phyloP scores from a whole-genome alignment of 495 filamentous ascomycete species.

The Annulohypoxylon stygium region DNA sequence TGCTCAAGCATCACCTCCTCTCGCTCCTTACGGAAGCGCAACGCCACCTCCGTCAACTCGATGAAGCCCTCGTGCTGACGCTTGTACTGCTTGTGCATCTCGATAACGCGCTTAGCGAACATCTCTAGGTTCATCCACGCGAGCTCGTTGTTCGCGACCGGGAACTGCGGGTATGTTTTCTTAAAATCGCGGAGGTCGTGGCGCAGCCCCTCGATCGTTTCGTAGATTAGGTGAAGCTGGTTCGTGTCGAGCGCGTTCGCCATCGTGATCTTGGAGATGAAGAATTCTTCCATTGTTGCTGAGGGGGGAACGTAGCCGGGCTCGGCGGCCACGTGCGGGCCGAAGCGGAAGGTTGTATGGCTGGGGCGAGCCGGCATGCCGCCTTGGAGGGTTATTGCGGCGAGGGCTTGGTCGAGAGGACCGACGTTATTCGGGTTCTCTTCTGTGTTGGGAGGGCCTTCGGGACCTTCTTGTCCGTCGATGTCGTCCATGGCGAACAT shows the following conservation, averaged over 20 bases:
- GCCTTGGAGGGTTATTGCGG: no score
- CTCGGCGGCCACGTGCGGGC: no score
- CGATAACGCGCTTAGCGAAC: neutral
- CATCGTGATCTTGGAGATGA: neutral
- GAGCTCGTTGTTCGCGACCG: neutral
- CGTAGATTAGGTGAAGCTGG: no score
- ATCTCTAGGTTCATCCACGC: neutral
- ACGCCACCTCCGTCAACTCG: conserved; percentile 12
- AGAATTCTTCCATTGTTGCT: no score
- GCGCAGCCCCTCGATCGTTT: neutral
- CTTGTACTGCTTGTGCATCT: neutral
- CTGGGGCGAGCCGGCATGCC: no score
- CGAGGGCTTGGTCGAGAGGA: no score
- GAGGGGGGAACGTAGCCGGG: no score
- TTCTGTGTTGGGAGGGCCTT: neutral
- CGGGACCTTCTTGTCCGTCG: neutral
- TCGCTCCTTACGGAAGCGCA: neutral
- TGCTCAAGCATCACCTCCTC: neutral
- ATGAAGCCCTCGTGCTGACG: conserved; percentile 34
- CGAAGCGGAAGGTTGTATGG: no score
- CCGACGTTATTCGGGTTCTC: neutral
- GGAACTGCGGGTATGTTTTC: neutral
- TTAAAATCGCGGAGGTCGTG: neutral
- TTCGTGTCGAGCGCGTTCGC: neutral
- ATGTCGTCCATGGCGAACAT: neutral